Evolutionary conservation across 2,329 filamentous ascomycete genomes (phyloP), one percentile per base, ranked within the genome.

Genomic region (Aspergillus uvarum): DNA sequence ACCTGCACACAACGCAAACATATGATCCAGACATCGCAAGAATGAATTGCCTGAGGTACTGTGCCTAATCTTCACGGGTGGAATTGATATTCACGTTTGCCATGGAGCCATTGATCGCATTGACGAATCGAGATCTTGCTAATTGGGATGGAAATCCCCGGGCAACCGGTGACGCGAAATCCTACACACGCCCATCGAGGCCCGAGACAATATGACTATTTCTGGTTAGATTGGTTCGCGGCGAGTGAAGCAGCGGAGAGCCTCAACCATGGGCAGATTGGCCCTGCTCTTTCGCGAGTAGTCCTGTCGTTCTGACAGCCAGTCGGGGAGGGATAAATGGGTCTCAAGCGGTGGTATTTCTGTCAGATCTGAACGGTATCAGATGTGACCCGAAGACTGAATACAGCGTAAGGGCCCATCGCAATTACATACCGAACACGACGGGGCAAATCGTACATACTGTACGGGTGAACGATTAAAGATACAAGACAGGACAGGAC

Each of bases 261-360:
- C 60, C 67, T 69, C 65, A 73, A 67, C 70, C 71, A 67, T 69
- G 68, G 70, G 55, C 64, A 59, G 48, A 26, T 60, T 64, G 64
- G 64, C 38, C 38, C 38, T 19, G 6, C 38, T 19, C 38, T 16
- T 44, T 16, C n/a, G 12, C n/a, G 3, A n/a, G 5, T 51, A 24
- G 42, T 47, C 32, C 5, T 54, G 47, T 42, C 51, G 49, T 59
- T 57, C 22, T 58, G 61, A 63, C 54, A 49, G 59, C 32, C 42
- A 22, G 44, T 26, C 48, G 47, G 51, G 32, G 31, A 32, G 7
- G 7, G 12, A 16, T 35, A 12, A 47, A 42, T 56, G 49, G 56
- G 38, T 56, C 51, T 7, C 44, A 44, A 32, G 50, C 51, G 52
- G 47, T 22, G 26, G 44, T 55, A 19, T 50, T 59, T 32, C 29